A percentile compares a stretch with the other conserved stretches of the same genome.
Evolutionary conservation across 169 alveolate genomes (phyloP).

Genomic region (Cryptosporidium meleagridis): DNA sequence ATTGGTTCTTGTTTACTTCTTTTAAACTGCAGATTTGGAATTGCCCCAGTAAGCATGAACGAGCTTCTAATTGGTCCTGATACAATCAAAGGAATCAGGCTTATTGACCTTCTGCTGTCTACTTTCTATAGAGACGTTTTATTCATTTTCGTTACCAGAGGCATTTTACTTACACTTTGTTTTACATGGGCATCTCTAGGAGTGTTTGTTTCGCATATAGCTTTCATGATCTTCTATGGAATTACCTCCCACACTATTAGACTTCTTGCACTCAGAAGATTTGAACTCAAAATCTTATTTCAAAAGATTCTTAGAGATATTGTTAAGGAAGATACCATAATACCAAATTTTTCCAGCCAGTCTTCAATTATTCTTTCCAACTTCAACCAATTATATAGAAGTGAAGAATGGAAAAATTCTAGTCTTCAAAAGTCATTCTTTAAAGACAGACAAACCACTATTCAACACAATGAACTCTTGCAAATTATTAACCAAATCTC

Average conservation of each 20-base stretch:
- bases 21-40: constrained; percentile 68
- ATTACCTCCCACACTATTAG: constrained; percentile 72
- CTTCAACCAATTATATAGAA: constrained; percentile 6
- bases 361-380: not conserved
- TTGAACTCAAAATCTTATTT: constrained; percentile 73
- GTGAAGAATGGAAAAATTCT: constrained; percentile 48
- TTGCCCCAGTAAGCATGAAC: constrained; percentile 76
- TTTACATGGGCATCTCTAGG: constrained; percentile 76
- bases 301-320: constrained; percentile 60
- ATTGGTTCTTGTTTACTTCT: constrained; percentile 65
- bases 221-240: constrained; percentile 59
- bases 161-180: constrained; percentile 67
- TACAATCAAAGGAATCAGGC: constrained; percentile 70
- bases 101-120: constrained; percentile 64
- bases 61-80: constrained; percentile 78
- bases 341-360: not conserved
- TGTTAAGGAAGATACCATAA: constrained; percentile 31
- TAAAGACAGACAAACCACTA: not conserved
- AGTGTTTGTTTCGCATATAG: constrained; percentile 66
- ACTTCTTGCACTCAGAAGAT: constrained; percentile 74
- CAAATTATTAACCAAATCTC: constrained; percentile 53
- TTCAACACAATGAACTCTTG: constrained; percentile 14
- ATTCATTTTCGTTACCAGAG: constrained; percentile 62
- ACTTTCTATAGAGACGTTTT: constrained; percentile 68
- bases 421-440: constrained; percentile 9